Evolutionary conservation across 768 basidiomycete genomes (phyloP), one percentile per base, ranked within the genome.

Genomic region (Phaffia tasmanica): DNA sequence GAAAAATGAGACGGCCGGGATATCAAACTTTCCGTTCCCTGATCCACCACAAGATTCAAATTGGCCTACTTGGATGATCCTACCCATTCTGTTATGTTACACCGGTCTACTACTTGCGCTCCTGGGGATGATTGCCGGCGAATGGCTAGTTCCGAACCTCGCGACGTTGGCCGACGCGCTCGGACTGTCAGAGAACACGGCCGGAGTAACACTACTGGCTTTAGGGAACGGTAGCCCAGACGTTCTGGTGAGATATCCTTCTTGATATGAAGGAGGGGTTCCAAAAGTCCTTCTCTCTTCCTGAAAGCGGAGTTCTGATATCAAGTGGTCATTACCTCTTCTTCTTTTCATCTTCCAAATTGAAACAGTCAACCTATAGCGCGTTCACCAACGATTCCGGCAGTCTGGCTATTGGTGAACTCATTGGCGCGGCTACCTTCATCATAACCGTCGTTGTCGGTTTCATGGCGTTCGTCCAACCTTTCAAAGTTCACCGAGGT

Each of bases 401-500:
- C 9, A 83, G 87, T 64, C 78, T 99, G 63, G 95, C 95, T 0
- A 84, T 99, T 62, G 95, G 95, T 25, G 95, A 99, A 75, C 81
- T 99, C 8, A 79, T 99, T 16, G 95, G 95, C 7, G 94, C 94
- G 1, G 93, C 94, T 0, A 83, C 89, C 1, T 99, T 99, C 79
- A 93, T 99, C 76, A 85, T 89, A 25, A 90, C 90, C 1, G 90
- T 92, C 72, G 95, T 99, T 27, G 94, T 90, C 16, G 95, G 95
- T 9, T 86, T 88, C n/a, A 94, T 99, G 86, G 92, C 89, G 71
- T 85, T 98, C 76, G 91, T 98, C 77, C 88, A 87, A 66, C 93
- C 94, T 0, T 99, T 99, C 78, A 82, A 83, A 71, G 91, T 98
- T 32, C 80, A 86, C 46, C 83, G 80, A 0, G 79, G 80, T 21